Evolutionary conservation across 371 early-diverging fungal species (phyloP), one percentile per base, ranked within the genome.

Genomic region (Polyrhizophydium stewartii): DNA sequence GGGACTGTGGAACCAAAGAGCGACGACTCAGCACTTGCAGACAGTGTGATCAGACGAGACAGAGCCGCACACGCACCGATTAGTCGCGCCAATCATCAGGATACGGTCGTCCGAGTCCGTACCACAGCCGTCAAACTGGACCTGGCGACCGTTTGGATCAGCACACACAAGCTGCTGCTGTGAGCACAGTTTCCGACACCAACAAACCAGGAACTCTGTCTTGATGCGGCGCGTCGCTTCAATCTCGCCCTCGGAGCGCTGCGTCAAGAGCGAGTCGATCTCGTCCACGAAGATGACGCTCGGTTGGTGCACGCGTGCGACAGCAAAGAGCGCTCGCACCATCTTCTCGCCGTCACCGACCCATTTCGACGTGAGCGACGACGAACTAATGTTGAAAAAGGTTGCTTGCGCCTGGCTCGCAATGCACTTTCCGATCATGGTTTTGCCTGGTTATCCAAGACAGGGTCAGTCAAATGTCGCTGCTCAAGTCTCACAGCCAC

Each of bases 301-400:
- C 19, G 97, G 96, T 70, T 92, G 90, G 61, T 87, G 81, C 49
- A 85, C 85, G 30, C 94, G 68, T 1, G 97, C 97, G 0, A 95
- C 88, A 0, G 92, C 90, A 79, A 97, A 97, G 45, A 97, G 69
- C 21, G 93, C 92, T 0, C 95, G 84, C 1, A 90, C 95, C 92
- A 96, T 90, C 73, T 95, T 95, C 61, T 97, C 98, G 38, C 94
- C 94, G 66, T 97, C 97, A 30, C 97, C 97, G 19, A 74, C 87
- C 94, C 94, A 97, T 69, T 96, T 96, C 17, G 91, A 90, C 1
- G 95, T 95, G 38, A 97, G 77, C 10, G 94, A 90, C 13, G 92
- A 91, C 0, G 92, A 86, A 64, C 87, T 86, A 63, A 96, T 94
- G 62, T 84, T 89, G 78, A 97, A 95, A 72, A 97, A 97, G 0